A percentile compares a stretch with the other conserved stretches of the same genome.
These are phyloP conservation scores for Dalbergia oliveri DNA, from an alignment of 306 rosid species.

Conservation along the genomic window DNA sequence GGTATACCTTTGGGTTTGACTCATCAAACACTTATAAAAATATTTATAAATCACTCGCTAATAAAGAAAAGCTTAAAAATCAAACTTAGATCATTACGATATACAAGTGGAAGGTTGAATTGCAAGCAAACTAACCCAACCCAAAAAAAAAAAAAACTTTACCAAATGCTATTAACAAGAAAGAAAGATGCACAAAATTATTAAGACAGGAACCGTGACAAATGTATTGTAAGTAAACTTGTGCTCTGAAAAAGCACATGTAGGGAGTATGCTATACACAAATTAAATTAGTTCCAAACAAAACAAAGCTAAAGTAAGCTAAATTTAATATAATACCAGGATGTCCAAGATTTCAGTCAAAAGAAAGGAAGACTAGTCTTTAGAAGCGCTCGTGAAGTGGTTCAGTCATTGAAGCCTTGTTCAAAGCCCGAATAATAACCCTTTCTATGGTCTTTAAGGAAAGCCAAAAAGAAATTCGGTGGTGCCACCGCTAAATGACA, in stretches of 20 bases:
- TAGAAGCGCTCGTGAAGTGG: constrained; percentile 1
- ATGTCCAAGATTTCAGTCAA: constrained; percentile 26
- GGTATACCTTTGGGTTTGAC: too few species aligned
- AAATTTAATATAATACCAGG: neutral
- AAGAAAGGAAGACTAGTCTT: constrained; percentile 12
- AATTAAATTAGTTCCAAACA: neutral
- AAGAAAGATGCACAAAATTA: neutral
- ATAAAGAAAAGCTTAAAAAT: too few species aligned
- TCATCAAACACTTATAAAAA: too few species aligned
- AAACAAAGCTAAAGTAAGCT: constrained; percentile 1
- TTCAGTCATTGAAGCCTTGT: constrained; percentile 25
- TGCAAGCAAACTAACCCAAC: too few species aligned
- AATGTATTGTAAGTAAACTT: neutral
- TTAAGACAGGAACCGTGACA: too few species aligned
- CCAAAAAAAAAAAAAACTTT: too few species aligned
- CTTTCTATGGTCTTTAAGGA: neutral
- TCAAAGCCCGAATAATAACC: constrained; percentile 32
- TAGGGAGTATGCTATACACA: neutral
- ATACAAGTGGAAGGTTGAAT: too few species aligned
- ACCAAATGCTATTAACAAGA: neutral
- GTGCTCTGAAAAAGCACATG: neutral
- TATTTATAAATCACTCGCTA: too few species aligned
- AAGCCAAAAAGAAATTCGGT: constrained; percentile 21
- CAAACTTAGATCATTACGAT: too few species aligned
- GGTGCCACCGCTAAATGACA: neutral